A percentile compares a stretch with the other conserved stretches of the same genome.
phyloP scores from a whole-genome alignment of 2,329 filamentous ascomycete species.

The Phaeosphaeriaceae sp. region DNA sequence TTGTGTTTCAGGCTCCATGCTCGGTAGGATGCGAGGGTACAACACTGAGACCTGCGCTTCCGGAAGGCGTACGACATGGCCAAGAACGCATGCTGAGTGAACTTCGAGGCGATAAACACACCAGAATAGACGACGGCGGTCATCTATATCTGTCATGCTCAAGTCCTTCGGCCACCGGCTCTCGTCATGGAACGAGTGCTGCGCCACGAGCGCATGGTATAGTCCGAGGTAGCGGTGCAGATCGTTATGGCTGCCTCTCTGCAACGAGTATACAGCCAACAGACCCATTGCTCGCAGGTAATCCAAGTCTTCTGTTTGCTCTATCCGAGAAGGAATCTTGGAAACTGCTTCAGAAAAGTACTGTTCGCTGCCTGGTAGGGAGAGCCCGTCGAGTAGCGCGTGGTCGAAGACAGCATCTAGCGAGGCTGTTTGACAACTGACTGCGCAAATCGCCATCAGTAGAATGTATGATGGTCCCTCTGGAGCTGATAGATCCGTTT shows the following conservation, averaged over 20 bases:
- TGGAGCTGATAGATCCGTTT: not conserved
- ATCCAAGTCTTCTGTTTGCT: not conserved
- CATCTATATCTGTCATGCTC: not conserved
- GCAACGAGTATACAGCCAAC: slow-evolving; percentile 2
- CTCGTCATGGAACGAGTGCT: not conserved
- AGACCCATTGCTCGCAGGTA: slow-evolving; percentile 1
- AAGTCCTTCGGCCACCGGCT: slow-evolving; percentile 1
- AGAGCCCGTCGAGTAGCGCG: not conserved
- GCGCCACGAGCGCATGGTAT: not conserved
- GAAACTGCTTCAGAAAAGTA: not conserved
- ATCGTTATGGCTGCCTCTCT: slow-evolving; percentile 1
- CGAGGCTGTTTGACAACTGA: slow-evolving; percentile 1
- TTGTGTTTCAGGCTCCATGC: not conserved
- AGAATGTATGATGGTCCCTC: not conserved
- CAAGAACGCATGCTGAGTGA: not conserved
- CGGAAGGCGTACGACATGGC: not conserved
- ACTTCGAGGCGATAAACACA: slow-evolving; percentile 1
- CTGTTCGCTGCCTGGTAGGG: not conserved
- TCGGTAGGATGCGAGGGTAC: not conserved
- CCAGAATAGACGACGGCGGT: not conserved
- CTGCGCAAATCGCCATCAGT: slow-evolving; percentile 1
- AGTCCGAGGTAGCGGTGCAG: slow-evolving; percentile 1
- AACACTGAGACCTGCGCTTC: slow-evolving; percentile 1
- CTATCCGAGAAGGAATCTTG: not conserved
- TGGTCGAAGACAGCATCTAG: slow-evolving; percentile 3